phyloP scores from a whole-genome alignment of 2,329 filamentous ascomycete genomes.

The Waltergamsia citrina region DNA sequence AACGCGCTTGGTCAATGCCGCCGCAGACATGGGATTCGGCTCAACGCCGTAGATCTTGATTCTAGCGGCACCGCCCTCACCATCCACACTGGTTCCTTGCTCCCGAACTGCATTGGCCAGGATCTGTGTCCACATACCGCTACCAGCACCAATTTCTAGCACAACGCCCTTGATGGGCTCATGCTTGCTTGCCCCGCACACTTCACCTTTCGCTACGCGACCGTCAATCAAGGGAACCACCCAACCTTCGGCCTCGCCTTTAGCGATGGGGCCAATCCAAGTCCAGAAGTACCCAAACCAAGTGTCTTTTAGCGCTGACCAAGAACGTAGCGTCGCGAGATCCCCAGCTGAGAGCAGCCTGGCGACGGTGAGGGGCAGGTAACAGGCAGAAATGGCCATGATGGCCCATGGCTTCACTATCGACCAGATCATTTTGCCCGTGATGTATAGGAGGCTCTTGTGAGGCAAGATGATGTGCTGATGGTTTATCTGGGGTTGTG shows the following conservation, averaged over 20 bases:
- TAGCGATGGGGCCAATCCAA: conserved; percentile 38
- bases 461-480: too few species aligned
- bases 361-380: conserved; percentile 40
- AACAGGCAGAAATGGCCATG: conserved; percentile 34
- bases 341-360: conserved; percentile 25
- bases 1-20: conserved; percentile 34
- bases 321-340: conserved; percentile 29
- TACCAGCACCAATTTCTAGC: conserved; percentile 54
- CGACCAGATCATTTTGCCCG: neutral
- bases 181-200: conserved; percentile 19
- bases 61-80: conserved; percentile 15
- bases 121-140: conserved; percentile 49
- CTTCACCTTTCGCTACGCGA: conserved; percentile 25
- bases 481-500: too few species aligned
- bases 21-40: conserved; percentile 47
- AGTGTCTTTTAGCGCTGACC: conserved; percentile 27
- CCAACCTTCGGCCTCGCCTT: conserved; percentile 25
- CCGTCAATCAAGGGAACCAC: conserved; percentile 48
- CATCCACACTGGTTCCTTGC: neutral
- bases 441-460: too few species aligned
- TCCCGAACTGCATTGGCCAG: conserved; percentile 24
- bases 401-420: conserved; percentile 36
- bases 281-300: conserved; percentile 58
- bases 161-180: conserved; percentile 39
- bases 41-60: conserved; percentile 53